Percentiles rank a stretch among this genome's conserved stretches.
Evolutionary conservation across 2,329 filamentous ascomycete genomes (phyloP).

Genomic region (Metarhizium guizhouense): DNA sequence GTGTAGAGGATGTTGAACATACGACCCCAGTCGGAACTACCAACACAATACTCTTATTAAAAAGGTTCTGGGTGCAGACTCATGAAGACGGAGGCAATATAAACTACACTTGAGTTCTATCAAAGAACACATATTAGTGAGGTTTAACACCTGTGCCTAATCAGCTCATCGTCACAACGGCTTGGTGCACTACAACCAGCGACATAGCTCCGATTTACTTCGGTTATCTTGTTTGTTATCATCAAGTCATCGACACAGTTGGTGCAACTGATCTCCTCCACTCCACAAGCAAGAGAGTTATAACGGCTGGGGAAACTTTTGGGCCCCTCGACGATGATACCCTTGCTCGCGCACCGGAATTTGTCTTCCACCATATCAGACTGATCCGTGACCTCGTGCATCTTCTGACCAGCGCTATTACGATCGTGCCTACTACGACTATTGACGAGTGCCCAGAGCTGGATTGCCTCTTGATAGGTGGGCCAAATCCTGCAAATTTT

Average conservation of each 20-base stretch:
- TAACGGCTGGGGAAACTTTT: conserved; percentile 7
- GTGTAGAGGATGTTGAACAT: background rate
- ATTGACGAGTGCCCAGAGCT: conserved; percentile 26
- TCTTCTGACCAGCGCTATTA: conserved; percentile 6
- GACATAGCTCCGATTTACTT: conserved; percentile 15
- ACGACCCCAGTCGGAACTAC: background rate
- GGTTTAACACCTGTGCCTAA: background rate
- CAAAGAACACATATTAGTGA: background rate
- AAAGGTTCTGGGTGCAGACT: background rate
- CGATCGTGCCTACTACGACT: conserved; percentile 19
- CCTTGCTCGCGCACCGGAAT: conserved; percentile 16
- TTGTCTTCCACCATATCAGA: conserved; percentile 25
- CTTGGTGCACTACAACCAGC: background rate
- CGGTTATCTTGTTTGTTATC: conserved; percentile 18
- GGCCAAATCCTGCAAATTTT: conserved; percentile 17
- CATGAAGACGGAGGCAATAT: background rate
- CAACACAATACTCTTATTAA: background rate
- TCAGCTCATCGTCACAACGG: background rate
- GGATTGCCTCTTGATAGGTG: conserved; percentile 25
- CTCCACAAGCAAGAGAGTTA: conserved; percentile 13
- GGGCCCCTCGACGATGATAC: conserved; percentile 12
- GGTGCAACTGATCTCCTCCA: conserved; percentile 22
- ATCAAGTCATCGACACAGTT: conserved; percentile 23
- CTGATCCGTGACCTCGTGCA: conserved; percentile 18
- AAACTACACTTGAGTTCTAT: background rate